These are phyloP conservation scores for Papiliotrema fonsecae DNA, from an alignment of 1,284 basidiomycete species.

Conservation along the genomic window DNA sequence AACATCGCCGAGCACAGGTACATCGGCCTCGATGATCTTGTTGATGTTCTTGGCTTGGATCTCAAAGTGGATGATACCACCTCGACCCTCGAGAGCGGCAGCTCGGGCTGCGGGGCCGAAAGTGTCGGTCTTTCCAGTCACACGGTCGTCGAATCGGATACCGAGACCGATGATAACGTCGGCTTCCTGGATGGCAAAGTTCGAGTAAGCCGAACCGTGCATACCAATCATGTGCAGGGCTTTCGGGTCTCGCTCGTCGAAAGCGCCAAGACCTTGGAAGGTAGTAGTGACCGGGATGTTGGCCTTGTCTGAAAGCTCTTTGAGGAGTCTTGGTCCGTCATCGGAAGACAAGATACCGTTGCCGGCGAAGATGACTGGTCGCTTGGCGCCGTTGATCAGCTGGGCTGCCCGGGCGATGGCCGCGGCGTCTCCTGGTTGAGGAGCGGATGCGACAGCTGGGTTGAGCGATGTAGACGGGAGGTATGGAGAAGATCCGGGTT, in stretches of 20 bases:
- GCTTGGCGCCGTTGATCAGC: conserved; percentile 86
- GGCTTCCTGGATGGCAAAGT: conserved; percentile 94
- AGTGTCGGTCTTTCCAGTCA: conserved; percentile 82
- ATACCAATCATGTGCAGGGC: conserved; percentile 98
- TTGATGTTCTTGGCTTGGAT: conserved; percentile 99
- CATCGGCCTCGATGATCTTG: conserved; percentile 93
- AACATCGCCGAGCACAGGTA: conserved; percentile 92
- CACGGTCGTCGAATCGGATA: conserved; percentile 94
- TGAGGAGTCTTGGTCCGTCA: conserved; percentile 77
- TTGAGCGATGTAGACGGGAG: conserved; percentile 62
- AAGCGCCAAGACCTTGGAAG: conserved; percentile 89
- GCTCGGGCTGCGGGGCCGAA: conserved; percentile 89
- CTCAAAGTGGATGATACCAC: conserved; percentile 99
- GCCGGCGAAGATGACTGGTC: conserved; percentile 91
- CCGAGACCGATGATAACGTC: conserved; percentile 97
- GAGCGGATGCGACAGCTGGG: conserved; percentile 57
- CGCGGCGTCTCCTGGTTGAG: conserved; percentile 60
- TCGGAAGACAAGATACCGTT: conserved; percentile 81
- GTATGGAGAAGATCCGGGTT: conserved; percentile 71
- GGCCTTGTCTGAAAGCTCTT: conserved; percentile 72
- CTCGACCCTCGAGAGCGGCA: conserved; percentile 77
- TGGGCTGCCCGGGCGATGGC: conserved; percentile 77
- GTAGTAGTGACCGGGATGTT: conserved; percentile 98
- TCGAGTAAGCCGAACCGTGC: conserved; percentile 97
- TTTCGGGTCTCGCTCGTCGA: conserved; percentile 83